Percentiles rank a stretch among this genome's conserved stretches.
Evolutionary conservation across 2,329 filamentous ascomycete genomes (phyloP).

Genomic region (Furcasterigmium sp.): DNA sequence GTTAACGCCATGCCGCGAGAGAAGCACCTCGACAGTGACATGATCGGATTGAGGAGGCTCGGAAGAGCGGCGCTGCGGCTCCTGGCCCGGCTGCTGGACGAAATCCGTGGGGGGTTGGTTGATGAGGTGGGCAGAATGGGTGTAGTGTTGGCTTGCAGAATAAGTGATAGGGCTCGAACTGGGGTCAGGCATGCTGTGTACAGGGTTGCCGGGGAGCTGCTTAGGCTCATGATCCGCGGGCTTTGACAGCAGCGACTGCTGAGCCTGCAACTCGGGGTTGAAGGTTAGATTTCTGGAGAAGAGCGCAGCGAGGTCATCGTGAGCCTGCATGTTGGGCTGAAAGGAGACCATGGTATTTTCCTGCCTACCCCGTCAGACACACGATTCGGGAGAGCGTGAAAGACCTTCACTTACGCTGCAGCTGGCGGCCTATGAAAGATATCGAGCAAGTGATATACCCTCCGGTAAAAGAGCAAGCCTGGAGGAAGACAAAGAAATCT

Average conservation of each 20-base stretch:
- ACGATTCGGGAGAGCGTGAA: no score
- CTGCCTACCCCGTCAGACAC: no score
- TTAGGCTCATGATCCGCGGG: slow-evolving; percentile 13
- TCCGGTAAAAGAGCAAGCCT: no score
- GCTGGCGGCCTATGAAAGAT: no score
- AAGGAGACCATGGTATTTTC: slow-evolving; percentile 31
- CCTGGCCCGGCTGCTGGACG: slow-evolving; percentile 22
- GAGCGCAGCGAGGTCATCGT: slow-evolving; percentile 77
- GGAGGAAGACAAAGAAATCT: background rate
- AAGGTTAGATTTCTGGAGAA: slow-evolving; percentile 74
- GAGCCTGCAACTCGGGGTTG: slow-evolving; percentile 30
- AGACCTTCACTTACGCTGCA: no score
- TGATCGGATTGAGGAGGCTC: slow-evolving; percentile 44
- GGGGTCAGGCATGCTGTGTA: slow-evolving; percentile 21
- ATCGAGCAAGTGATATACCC: no score
- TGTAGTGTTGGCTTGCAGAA: slow-evolving; percentile 76
- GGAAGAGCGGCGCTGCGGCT: slow-evolving; percentile 41
- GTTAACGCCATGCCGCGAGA: slow-evolving; percentile 65
- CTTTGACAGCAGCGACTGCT: slow-evolving; percentile 5
- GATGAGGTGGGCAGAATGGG: slow-evolving; percentile 67
- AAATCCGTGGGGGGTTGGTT: slow-evolving; percentile 29
- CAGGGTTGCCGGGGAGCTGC: slow-evolving; percentile 9
- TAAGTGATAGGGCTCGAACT: slow-evolving; percentile 55
- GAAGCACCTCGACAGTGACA: slow-evolving; percentile 49
- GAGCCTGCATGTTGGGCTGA: slow-evolving; percentile 51